Conservation (phyloP, 371 early-diverging fungal genomes). For the Mucor piriformis region DNA sequence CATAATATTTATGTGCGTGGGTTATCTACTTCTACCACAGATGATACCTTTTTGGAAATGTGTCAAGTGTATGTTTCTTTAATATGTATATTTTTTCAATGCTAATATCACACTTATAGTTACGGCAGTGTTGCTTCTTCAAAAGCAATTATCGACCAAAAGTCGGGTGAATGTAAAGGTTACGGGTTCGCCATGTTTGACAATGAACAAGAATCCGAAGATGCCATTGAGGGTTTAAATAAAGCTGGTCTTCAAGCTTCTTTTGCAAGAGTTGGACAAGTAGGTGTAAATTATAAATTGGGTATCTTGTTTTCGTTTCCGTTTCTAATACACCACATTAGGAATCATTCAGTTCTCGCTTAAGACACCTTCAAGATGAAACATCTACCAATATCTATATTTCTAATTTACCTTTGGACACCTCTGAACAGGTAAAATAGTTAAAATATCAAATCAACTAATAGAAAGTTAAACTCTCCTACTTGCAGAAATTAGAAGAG, state of each 20-base stretch:
- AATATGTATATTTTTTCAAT: neutral
- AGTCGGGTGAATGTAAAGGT: slow-evolving; percentile 84
- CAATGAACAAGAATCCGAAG: slow-evolving; percentile 63
- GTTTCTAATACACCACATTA: no score
- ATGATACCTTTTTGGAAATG: slow-evolving; percentile 72
- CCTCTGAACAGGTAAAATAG: slow-evolving; percentile 66
- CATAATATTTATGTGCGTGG: slow-evolving; percentile 87
- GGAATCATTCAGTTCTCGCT: slow-evolving; percentile 79
- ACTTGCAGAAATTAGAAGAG: slow-evolving; percentile 58
- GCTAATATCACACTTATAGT: slow-evolving; percentile 35
- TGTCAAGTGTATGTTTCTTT: slow-evolving; percentile 49
- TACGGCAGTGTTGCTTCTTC: slow-evolving; percentile 83
- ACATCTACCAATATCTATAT: slow-evolving; percentile 83
- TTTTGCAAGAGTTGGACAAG: slow-evolving; percentile 72
- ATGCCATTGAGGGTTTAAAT: slow-evolving; percentile 74
- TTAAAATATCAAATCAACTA: neutral
- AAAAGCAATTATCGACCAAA: slow-evolving; percentile 84
- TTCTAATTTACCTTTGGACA: slow-evolving; percentile 78
- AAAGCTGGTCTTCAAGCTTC: slow-evolving; percentile 72
- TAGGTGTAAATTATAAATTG: slow-evolving; percentile 14
- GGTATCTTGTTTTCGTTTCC: no score
- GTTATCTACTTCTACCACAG: slow-evolving; percentile 71
- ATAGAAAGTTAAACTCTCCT: neutral
- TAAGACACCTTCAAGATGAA: slow-evolving; percentile 77
- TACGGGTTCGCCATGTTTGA: slow-evolving; percentile 93